These are phyloP conservation scores for Linnemannia elongata DNA, from an alignment of 192 early-diverging fungal species.

Conservation along the genomic window DNA sequence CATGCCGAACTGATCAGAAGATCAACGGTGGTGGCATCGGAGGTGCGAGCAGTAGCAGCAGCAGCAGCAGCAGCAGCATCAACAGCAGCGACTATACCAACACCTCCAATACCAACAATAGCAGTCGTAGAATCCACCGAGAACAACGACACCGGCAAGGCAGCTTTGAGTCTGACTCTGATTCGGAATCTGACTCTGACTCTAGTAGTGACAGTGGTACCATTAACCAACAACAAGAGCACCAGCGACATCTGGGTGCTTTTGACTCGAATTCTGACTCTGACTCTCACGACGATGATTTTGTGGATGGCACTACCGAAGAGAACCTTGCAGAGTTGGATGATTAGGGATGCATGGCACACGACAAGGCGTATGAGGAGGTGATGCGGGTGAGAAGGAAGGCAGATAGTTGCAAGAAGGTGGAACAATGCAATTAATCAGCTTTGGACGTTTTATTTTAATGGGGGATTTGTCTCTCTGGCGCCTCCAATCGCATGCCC, in stretches of 20 bases:
- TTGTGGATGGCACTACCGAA: too few relatives aligned
- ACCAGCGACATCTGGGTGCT: too few relatives aligned
- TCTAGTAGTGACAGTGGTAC: background rate
- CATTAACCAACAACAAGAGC: too few relatives aligned
- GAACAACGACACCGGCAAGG: background rate
- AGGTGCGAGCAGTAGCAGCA: background rate
- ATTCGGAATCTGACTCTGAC: too few relatives aligned
- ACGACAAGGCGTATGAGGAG: background rate
- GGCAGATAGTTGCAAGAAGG: too few relatives aligned
- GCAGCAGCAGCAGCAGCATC: background rate
- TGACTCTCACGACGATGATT: background rate
- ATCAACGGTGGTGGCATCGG: background rate
- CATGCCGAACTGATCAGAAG: background rate
- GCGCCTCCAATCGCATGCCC: background rate
- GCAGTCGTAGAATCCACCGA: background rate
- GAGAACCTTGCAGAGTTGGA: background rate
- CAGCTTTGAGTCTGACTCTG: too few relatives aligned
- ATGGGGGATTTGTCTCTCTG: too few relatives aligned
- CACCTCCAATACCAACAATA: background rate
- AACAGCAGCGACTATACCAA: background rate
- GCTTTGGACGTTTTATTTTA: background rate
- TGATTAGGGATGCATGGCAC: background rate
- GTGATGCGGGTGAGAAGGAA: background rate
- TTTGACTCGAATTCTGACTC: too few relatives aligned
- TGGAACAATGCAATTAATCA: background rate